phyloP scores from a whole-genome alignment of 169 alveolate species.

The Babesia ovata region DNA sequence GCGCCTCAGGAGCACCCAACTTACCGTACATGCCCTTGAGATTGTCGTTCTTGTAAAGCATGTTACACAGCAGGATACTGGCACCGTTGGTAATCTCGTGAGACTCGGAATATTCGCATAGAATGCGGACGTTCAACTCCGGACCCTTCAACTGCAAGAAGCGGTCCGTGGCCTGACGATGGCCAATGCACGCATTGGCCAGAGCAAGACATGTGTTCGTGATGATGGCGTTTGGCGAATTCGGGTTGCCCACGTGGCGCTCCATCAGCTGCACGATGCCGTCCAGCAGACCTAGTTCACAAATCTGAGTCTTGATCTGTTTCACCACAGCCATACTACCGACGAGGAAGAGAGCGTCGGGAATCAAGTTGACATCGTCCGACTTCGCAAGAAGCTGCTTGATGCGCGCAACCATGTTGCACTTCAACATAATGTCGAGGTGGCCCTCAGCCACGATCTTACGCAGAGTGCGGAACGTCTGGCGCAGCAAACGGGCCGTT shows the following conservation, averaged over 20 bases:
- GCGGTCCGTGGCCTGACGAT: constrained; percentile 76
- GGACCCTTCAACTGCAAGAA: constrained; percentile 86
- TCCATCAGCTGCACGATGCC: constrained; percentile 68
- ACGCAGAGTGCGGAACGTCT: constrained; percentile 81
- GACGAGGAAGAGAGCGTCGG: constrained; percentile 83
- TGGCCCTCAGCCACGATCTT: constrained; percentile 84
- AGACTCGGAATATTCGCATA: constrained; percentile 74
- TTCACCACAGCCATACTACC: constrained; percentile 84
- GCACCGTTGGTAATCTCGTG: constrained; percentile 89
- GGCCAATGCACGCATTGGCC: constrained; percentile 87
- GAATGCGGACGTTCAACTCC: constrained; percentile 78
- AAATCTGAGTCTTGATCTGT: constrained; percentile 79
- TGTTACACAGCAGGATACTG: constrained; percentile 83
- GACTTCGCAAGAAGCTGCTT: constrained; percentile 44
- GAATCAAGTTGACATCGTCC: constrained; percentile 73
- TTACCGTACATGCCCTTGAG: constrained; percentile 84
- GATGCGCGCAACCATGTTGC: constrained; percentile 69
- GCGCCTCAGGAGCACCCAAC: constrained; percentile 87
- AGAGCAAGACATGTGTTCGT: constrained; percentile 88
- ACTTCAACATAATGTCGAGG: constrained; percentile 76
- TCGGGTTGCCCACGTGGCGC: constrained; percentile 73
- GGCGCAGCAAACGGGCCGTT: constrained; percentile 71
- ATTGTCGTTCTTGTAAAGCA: constrained; percentile 83
- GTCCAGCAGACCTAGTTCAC: constrained; percentile 77
- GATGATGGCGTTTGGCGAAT: constrained; percentile 74